phyloP scores from a whole-genome alignment of 2,329 filamentous ascomycete genomes.

The Aaosphaeria pasadenensis region DNA sequence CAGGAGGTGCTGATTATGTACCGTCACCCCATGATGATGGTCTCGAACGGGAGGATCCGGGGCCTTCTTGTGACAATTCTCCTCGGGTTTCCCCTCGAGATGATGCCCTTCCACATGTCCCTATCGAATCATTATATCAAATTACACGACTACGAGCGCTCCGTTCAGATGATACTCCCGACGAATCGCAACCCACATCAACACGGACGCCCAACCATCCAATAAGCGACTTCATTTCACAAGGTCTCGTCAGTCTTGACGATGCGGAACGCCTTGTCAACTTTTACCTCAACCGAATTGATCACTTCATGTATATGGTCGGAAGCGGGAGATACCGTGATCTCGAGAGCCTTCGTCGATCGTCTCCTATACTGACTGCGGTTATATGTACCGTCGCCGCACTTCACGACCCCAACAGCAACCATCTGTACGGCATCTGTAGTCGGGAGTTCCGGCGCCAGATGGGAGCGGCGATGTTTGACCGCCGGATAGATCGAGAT shows the following conservation, averaged over 20 bases:
- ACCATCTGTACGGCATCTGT: conserved; percentile 51
- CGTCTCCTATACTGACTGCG: conserved; percentile 54
- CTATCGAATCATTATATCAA: conserved; percentile 50
- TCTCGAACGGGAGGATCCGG: conserved; percentile 36
- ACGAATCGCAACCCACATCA: conserved; percentile 24
- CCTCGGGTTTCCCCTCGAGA: conserved; percentile 24
- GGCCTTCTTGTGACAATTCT: conserved; percentile 29
- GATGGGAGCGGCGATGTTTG: conserved; percentile 57
- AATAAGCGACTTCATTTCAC: conserved; percentile 49
- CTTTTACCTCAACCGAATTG: conserved; percentile 43
- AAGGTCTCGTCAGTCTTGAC: conserved; percentile 44
- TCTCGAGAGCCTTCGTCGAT: conserved; percentile 47
- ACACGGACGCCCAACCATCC: conserved; percentile 7
- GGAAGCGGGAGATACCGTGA: conserved; percentile 44
- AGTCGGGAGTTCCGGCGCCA: conserved; percentile 58
- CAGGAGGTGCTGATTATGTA: conserved; percentile 1
- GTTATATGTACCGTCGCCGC: conserved; percentile 58
- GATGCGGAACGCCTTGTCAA: conserved; percentile 43
- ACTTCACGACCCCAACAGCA: conserved; percentile 55
- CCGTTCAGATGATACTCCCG: conserved; percentile 38
- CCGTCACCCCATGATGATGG: conserved; percentile 16
- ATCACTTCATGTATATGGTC: conserved; percentile 49
- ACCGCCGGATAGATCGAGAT: conserved; percentile 56
- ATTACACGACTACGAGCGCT: conserved; percentile 42
- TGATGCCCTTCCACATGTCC: conserved; percentile 28